Evolutionary conservation across 2,329 filamentous ascomycete genomes (phyloP).

Genomic region (Falciphora oryzae): DNA sequence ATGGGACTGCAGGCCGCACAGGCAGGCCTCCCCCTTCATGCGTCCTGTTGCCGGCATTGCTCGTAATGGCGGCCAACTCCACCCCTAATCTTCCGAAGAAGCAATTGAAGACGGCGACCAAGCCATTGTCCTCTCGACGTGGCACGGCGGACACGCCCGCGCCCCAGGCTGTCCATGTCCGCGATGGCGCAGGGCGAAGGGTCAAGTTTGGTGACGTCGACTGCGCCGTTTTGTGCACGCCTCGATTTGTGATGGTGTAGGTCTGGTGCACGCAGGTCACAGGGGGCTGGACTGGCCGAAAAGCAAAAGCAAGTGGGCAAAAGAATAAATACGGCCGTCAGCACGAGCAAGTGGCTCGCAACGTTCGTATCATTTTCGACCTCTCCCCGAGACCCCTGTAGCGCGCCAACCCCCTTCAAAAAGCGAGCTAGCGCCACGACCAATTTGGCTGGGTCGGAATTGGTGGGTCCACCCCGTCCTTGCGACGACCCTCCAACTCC

Average conservation of each 20-base stretch:
- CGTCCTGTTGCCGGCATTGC: background rate
- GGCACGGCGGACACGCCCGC: background rate
- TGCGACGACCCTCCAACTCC: background rate
- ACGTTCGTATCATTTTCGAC: background rate
- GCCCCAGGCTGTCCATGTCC: too few species aligned
- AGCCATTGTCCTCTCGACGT: background rate
- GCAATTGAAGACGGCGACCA: background rate
- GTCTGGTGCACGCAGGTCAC: too few species aligned
- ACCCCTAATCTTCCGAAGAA: background rate
- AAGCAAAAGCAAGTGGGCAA: background rate
- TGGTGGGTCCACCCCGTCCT: background rate
- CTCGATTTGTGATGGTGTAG: too few species aligned
- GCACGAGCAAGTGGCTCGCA: background rate
- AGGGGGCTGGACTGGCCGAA: background rate
- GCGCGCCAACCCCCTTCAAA: too few species aligned
- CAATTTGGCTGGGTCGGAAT: background rate
- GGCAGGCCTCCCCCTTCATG: background rate
- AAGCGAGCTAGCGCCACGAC: background rate
- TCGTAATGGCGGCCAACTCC: background rate
- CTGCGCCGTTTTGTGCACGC: background rate
- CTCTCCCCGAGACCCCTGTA: background rate
- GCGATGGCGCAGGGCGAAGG: background rate
- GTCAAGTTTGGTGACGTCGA: background rate
- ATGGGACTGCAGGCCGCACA: background rate
- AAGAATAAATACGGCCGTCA: too few species aligned